These are phyloP conservation scores for Phytophthora cajani DNA, from an alignment of 352 stramenopile species.

Conservation along the genomic window DNA sequence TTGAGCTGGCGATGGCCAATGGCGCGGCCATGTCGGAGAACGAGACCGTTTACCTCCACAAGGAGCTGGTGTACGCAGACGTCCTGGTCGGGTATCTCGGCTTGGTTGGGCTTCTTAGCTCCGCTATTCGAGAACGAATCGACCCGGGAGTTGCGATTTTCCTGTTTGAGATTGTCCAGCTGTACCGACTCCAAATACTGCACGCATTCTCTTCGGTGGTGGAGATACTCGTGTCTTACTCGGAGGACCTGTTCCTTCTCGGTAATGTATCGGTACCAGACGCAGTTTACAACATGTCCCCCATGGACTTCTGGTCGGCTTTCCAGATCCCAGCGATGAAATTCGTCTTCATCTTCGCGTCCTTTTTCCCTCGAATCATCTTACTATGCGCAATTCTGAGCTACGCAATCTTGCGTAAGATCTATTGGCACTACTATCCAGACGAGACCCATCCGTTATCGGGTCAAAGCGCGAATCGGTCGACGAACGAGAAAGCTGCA, in stretches of 20 bases:
- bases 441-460: constrained; percentile 12
- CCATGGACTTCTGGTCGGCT: constrained; percentile 15
- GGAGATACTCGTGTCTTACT: neutral
- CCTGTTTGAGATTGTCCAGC: neutral
- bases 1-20: constrained; percentile 33
- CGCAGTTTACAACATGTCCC: constrained; percentile 5
- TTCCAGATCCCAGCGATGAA: constrained; percentile 23
- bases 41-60: constrained; percentile 23
- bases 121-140: constrained; percentile 27
- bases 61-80: constrained; percentile 38
- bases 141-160: constrained; percentile 24
- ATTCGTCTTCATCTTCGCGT: constrained; percentile 9
- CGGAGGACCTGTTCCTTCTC: neutral
- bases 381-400: constrained; percentile 5
- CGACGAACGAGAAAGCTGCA: constrained; percentile 7
- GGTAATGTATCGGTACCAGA: neutral
- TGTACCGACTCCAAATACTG: neutral
- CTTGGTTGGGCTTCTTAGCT: constrained; percentile 17
- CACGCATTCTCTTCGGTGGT: neutral
- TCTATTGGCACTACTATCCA: constrained; percentile 15
- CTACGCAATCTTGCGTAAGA: constrained; percentile 21
- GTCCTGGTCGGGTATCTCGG: constrained; percentile 33
- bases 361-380: constrained; percentile 24
- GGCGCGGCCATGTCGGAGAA: constrained; percentile 8
- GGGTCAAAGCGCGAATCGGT: constrained; percentile 5